Base-by-base conservation (phyloP, 2,329 filamentous ascomycete species). In the Colletotrichum godetiae region DNA sequence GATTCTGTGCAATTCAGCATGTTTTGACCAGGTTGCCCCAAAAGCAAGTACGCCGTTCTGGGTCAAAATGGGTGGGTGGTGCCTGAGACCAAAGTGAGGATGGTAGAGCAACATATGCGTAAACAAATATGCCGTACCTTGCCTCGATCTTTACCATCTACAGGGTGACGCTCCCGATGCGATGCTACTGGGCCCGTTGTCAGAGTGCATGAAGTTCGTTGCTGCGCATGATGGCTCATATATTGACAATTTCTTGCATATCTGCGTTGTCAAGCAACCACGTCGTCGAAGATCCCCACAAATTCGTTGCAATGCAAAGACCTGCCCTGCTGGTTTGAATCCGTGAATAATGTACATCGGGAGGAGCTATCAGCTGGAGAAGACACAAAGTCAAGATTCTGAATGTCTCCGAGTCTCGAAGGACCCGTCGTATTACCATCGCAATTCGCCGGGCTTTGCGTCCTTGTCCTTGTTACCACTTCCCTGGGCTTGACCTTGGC, bases 391-490 rank as follows among this genome's bases (percentile, higher is more conserved):
- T 35, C 33, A 35, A 35, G 33, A 35, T 35, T 12, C 7, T 12
- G 33, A 29, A 4, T 35, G 10, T 11, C 11, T 35, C 33, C 7
- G 11, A 22, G 42, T 7, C 42, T 22, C 42, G 8, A n/a, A 46
- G 13, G 13, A n/a, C 52, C 19, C n/a, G 46, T n/a, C 13, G 57
- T 15, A 24, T 68, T 52, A 84, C 82, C 82, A 83, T 49, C 77
- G 77, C 59, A 84, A 75, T 71, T 84, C 81, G 59, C 82, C 83
- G 5, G 75, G 73, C 24, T 56, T 46, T 49, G 67, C 46, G 22
- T 73, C 71, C 19, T 37, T n/a, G 3, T 61, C 55, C 59, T 70
- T 71, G n/a, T 37, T 37, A 12, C 31, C 29, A 35, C 31, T 27
- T n/a, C 11, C 55, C 57, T 29, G 56, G 49, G 11, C 24, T 10